phyloP scores from a whole-genome alignment of 768 basidiomycete species.

The Tricholoma flavovirens region DNA sequence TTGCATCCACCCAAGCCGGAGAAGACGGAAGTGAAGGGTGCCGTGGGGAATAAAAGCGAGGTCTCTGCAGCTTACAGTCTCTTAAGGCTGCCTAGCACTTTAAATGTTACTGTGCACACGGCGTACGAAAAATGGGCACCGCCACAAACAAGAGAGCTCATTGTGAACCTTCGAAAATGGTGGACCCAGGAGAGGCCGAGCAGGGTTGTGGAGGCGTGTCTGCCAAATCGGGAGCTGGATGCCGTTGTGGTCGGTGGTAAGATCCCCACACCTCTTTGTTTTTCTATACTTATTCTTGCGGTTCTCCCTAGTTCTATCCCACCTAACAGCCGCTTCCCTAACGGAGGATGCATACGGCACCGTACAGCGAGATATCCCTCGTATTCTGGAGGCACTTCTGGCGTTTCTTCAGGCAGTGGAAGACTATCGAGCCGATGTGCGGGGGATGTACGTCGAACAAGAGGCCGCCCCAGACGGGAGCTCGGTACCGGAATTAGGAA shows the following conservation, averaged over 20 bases:
- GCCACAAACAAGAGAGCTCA: neutral
- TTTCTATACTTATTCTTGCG: constrained; percentile 2
- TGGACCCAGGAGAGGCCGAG: constrained; percentile 52
- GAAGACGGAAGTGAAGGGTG: constrained; percentile 12
- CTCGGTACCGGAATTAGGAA: constrained; percentile 28
- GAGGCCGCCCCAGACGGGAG: constrained; percentile 31
- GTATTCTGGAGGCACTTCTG: constrained; percentile 70
- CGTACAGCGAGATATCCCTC: constrained; percentile 81
- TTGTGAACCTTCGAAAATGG: constrained; percentile 32
- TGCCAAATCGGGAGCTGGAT: constrained; percentile 61
- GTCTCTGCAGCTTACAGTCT: neutral
- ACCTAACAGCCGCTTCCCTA: constrained; percentile 65
- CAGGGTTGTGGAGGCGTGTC: constrained; percentile 44
- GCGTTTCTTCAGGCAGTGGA: constrained; percentile 65
- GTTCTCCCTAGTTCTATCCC: constrained; percentile 49
- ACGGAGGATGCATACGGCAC: constrained; percentile 78
- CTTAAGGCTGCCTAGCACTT: neutral
- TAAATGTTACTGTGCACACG: neutral
- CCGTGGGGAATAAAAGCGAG: constrained; percentile 13
- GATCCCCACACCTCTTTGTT: constrained; percentile 10
- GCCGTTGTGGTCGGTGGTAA: constrained; percentile 57
- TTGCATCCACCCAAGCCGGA: constrained; percentile 14
- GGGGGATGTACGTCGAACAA: constrained; percentile 25
- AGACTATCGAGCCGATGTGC: constrained; percentile 52
- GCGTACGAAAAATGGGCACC: neutral